Evolutionary conservation across 1,284 basidiomycete genomes (phyloP).

Genomic region (Marasmius oreades): DNA sequence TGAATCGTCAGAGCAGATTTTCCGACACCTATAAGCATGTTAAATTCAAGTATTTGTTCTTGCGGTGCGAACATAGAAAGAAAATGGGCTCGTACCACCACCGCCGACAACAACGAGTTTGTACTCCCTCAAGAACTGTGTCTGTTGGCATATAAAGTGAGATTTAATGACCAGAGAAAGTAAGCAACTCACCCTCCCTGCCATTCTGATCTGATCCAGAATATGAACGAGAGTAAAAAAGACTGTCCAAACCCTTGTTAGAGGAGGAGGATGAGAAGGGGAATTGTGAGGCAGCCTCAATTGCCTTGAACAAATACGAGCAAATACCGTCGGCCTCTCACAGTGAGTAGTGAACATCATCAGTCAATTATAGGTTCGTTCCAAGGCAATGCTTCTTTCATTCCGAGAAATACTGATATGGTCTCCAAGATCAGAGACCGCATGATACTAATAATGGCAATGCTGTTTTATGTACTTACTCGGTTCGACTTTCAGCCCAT

Average conservation of each 20-base stretch:
- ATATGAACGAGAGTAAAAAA: not conserved
- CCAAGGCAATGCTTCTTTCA: not conserved
- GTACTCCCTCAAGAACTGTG: conserved; percentile 92
- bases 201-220: conserved; percentile 9
- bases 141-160: conserved; percentile 39
- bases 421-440: not conserved
- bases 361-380: not conserved
- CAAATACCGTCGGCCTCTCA: not conserved
- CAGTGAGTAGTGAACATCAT: not conserved
- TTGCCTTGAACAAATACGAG: not conserved
- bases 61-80: not conserved
- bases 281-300: not conserved
- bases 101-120: conserved; percentile 98
- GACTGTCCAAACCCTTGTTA: conserved; percentile 1
- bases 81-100: conserved; percentile 63
- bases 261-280: not conserved
- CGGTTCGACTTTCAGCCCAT: too few species aligned
- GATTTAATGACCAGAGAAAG: not conserved
- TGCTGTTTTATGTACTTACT: too few species aligned
- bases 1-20: conserved; percentile 97
- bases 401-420: not conserved
- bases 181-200: conserved; percentile 11
- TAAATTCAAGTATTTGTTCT: not conserved
- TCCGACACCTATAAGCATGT: conserved; percentile 71
- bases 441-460: not conserved